Evolutionary conservation across 139 green algal genomes (phyloP).

Genomic region (Chlamydomonas schloesseri): DNA sequence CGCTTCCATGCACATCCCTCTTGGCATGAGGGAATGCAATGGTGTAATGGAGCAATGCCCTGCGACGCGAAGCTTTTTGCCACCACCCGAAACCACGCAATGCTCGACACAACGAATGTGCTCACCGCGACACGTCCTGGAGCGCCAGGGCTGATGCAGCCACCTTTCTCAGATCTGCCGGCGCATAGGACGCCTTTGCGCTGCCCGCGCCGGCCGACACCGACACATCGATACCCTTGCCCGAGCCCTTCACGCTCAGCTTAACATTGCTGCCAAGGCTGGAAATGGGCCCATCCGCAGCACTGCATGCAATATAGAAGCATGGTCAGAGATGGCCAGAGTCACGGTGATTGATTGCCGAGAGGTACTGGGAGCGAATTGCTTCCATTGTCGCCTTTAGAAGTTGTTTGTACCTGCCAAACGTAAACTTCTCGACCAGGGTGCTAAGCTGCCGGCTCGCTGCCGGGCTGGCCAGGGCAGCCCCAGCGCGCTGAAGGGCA

Average conservation of each 20-base stretch:
- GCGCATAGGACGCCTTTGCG: slow-evolving; percentile 40
- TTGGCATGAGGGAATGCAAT: too few species aligned
- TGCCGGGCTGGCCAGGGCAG: neutral
- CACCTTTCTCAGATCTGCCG: slow-evolving; percentile 49
- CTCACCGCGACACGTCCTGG: slow-evolving; percentile 48
- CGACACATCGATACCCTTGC: slow-evolving; percentile 57
- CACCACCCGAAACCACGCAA: neutral
- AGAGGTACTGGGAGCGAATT: too few species aligned
- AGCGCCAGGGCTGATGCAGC: slow-evolving; percentile 45
- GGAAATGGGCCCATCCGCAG: neutral
- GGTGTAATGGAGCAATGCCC: too few species aligned
- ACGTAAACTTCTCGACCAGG: slow-evolving; percentile 33
- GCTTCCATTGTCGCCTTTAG: neutral
- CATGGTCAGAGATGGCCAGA: too few species aligned
- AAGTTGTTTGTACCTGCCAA: neutral
- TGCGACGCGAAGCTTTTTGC: neutral
- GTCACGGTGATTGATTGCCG: neutral
- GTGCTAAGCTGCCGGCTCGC: slow-evolving; percentile 7
- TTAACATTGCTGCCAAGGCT: slow-evolving; percentile 48
- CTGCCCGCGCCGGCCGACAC: slow-evolving; percentile 54
- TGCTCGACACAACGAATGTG: neutral
- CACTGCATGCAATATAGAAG: neutral
- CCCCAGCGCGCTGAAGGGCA: slow-evolving; percentile 6
- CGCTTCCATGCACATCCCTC: too few species aligned
- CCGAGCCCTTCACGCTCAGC: slow-evolving; percentile 47